These are phyloP conservation scores for Crithidia brevicula DNA, from an alignment of 208 protist species.

Conservation along the genomic window DNA sequence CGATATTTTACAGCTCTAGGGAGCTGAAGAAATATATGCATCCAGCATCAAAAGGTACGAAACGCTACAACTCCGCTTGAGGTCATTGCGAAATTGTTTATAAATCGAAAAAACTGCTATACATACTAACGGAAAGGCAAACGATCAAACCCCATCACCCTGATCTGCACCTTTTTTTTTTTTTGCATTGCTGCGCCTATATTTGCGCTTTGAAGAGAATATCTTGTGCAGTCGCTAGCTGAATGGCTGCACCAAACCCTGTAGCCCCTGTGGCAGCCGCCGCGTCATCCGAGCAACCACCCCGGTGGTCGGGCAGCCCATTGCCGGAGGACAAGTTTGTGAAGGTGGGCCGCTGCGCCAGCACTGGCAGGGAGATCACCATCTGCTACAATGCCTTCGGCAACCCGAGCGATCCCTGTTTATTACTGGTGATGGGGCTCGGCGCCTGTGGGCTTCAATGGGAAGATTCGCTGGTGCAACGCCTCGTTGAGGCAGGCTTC, in stretches of 20 bases:
- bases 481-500: constrained; percentile 41
- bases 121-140: no score
- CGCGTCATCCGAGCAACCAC: background rate
- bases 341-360: constrained; percentile 48
- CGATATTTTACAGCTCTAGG: no score
- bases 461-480: constrained; percentile 37
- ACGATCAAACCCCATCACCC: no score
- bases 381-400: constrained; percentile 75
- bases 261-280: background rate
- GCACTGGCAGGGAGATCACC: constrained; percentile 48
- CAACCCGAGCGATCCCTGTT: constrained; percentile 46
- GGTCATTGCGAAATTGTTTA: no score
- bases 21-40: no score
- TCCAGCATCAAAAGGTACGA: no score
- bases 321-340: constrained; percentile 56
- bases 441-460: constrained; percentile 21
- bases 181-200: no score
- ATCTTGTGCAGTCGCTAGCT: no score
- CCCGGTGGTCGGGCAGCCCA: constrained; percentile 18
- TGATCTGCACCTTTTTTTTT: background rate
- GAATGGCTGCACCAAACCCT: background rate
- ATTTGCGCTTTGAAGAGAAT: no score
- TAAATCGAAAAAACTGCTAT: no score
- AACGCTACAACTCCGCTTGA: no score
- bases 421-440: constrained; percentile 69